A percentile compares a stretch with the other conserved stretches of the same genome.
Conservation (phyloP, 495 filamentous ascomycete genomes). For the Lophiostoma macrostomum region DNA sequence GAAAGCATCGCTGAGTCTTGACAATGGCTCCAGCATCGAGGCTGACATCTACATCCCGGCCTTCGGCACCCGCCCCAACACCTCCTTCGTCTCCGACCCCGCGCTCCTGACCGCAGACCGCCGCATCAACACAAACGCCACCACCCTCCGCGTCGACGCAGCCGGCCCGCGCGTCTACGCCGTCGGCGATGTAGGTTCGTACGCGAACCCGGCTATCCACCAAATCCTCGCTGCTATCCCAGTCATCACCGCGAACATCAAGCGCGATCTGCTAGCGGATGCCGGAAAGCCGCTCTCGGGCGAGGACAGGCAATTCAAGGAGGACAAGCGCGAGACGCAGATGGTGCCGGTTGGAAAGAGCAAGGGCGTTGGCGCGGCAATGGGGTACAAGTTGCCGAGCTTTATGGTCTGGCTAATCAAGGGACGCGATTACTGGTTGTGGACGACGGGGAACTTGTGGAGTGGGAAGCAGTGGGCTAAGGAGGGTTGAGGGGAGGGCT, state of each 20-base stretch:
- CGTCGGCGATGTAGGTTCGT: constrained; percentile 43
- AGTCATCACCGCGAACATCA: constrained; percentile 47
- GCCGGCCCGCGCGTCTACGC: constrained; percentile 50
- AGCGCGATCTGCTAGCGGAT: constrained; percentile 38
- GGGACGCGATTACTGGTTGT: constrained; percentile 53
- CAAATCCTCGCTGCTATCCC: constrained; percentile 45
- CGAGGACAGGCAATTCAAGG: constrained; percentile 35
- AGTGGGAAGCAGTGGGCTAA: constrained; percentile 31
- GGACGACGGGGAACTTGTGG: constrained; percentile 29
- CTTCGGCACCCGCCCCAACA: constrained; percentile 47
- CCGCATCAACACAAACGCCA: constrained; percentile 43
- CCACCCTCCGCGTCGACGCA: constrained; percentile 47
- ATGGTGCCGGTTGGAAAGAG: constrained; percentile 55
- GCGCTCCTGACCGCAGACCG: constrained; percentile 39
- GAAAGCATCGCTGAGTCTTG: constrained; percentile 36
- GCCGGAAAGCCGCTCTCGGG: constrained; percentile 8
- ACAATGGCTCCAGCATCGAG: constrained; percentile 40
- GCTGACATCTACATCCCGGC: constrained; percentile 53
- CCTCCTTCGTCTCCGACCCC: constrained; percentile 41
- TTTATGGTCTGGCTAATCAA: constrained; percentile 60
- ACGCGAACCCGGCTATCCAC: constrained; percentile 40
- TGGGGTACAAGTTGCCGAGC: constrained; percentile 54
- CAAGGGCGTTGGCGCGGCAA: constrained; percentile 54
- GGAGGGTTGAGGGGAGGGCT: constrained; percentile 13
- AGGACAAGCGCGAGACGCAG: constrained; percentile 39